These are phyloP conservation scores for Symbiodinium natans DNA, from an alignment of 73 alveolate species.

Conservation along the genomic window DNA sequence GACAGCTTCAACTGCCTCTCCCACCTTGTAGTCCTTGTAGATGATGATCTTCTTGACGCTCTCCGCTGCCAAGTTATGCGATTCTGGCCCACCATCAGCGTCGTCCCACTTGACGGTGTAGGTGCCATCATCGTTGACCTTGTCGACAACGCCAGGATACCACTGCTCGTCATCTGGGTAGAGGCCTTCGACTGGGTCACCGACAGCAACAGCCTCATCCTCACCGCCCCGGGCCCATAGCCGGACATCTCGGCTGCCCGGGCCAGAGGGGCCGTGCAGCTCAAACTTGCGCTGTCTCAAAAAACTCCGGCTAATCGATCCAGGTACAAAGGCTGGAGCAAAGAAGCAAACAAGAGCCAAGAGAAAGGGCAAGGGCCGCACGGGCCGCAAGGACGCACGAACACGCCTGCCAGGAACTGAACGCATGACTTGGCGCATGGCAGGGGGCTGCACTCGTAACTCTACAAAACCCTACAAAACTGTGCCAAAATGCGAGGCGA, in stretches of 20 bases:
- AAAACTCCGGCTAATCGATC: neutral
- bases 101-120: slow-evolving; percentile 82
- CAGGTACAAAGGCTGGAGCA: slow-evolving; percentile 16
- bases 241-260: neutral
- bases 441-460: neutral
- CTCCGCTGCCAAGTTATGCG: neutral
- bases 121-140: slow-evolving; percentile 76
- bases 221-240: neutral
- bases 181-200: slow-evolving; percentile 34
- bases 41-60: slow-evolving; percentile 44
- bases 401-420: neutral
- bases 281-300: neutral
- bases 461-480: neutral
- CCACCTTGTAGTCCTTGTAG: slow-evolving; percentile 76
- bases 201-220: neutral
- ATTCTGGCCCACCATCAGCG: slow-evolving; percentile 75
- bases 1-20: slow-evolving; percentile 53
- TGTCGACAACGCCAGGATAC: slow-evolving; percentile 73
- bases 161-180: slow-evolving; percentile 79
- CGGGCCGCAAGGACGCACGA: no score
- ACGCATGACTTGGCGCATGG: slow-evolving; percentile 2
- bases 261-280: neutral
- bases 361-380: neutral
- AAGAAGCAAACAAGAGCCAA: neutral
- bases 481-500: neutral